phyloP scores from a whole-genome alignment of 306 rosid genomes.

The Begonia loranthoides region DNA sequence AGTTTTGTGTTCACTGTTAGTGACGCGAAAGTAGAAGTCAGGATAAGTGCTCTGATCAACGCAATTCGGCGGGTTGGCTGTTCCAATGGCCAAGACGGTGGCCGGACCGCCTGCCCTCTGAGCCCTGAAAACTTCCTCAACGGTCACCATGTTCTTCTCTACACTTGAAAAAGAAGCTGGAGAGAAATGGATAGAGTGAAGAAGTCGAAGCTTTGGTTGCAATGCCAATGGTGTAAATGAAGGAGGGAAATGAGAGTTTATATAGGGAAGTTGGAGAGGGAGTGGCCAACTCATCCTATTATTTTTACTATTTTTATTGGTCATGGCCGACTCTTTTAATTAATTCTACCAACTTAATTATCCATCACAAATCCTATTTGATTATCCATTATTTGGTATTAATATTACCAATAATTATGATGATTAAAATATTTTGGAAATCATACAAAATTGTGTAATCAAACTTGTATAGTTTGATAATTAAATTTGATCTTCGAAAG shows the following conservation, averaged over 20 bases:
- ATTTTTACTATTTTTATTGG: too few relatives aligned
- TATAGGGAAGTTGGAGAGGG: not conserved
- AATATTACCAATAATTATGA: too few relatives aligned
- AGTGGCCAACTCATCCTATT: too few relatives aligned
- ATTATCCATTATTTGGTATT: too few relatives aligned
- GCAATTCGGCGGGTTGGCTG: conserved; percentile 14
- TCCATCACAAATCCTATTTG: too few relatives aligned
- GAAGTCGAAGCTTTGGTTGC: not conserved
- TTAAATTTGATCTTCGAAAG: too few relatives aligned
- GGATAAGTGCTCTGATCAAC: conserved; percentile 13
- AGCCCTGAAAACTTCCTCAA: conserved; percentile 13
- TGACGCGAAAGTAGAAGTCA: conserved; percentile 20
- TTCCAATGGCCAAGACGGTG: conserved; percentile 21
- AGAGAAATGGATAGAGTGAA: not conserved
- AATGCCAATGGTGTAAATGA: not conserved
- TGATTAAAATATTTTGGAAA: too few relatives aligned
- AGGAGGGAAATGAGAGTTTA: not conserved
- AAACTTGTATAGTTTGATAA: too few relatives aligned
- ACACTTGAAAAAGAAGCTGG: not conserved
- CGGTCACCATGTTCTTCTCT: conserved; percentile 6
- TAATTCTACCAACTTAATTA: too few relatives aligned
- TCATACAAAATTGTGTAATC: too few relatives aligned
- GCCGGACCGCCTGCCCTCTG: conserved; percentile 18
- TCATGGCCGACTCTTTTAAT: too few relatives aligned
- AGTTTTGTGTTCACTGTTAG: conserved; percentile 15